These are phyloP conservation scores for Cytospora piceicola DNA, from an alignment of 2,329 filamentous ascomycete genomes.

Conservation along the genomic window DNA sequence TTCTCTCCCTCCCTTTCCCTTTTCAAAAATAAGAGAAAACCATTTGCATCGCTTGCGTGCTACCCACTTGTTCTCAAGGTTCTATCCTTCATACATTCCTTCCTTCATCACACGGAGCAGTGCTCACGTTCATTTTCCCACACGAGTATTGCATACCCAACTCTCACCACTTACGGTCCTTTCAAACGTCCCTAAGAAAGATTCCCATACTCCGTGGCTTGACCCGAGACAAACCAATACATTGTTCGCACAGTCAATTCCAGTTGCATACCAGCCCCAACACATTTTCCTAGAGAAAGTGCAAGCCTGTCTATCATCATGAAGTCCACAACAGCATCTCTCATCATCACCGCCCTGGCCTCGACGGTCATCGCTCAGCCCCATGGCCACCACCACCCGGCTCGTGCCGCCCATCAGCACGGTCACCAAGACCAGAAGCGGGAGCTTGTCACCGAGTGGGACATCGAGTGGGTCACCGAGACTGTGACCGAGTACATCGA, in stretches of 20 bases:
- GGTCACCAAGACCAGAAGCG: slow-evolving; percentile 47
- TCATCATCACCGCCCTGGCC: slow-evolving; percentile 47
- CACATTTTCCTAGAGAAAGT: slow-evolving; percentile 18
- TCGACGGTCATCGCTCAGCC: slow-evolving; percentile 56
- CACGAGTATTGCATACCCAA: slow-evolving; percentile 1
- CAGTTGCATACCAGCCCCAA: slow-evolving; percentile 25
- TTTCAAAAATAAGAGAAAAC: slow-evolving; percentile 12
- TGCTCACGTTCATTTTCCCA: slow-evolving; percentile 28
- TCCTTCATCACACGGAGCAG: slow-evolving; percentile 29
- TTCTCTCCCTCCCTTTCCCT: not conserved
- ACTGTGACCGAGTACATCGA: slow-evolving; percentile 55
- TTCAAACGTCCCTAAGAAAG: slow-evolving; percentile 15
- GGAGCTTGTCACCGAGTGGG: slow-evolving; percentile 50
- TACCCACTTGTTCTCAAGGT: slow-evolving; percentile 14
- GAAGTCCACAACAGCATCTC: slow-evolving; percentile 46
- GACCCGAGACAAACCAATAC: slow-evolving; percentile 17
- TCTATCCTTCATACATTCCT: slow-evolving; percentile 25
- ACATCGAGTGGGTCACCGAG: slow-evolving; percentile 55
- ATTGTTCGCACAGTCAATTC: slow-evolving; percentile 16
- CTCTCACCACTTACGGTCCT: slow-evolving; percentile 18
- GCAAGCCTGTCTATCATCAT: slow-evolving; percentile 40
- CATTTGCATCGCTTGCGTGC: slow-evolving; percentile 19
- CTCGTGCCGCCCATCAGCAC: slow-evolving; percentile 40
- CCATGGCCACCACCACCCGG: slow-evolving; percentile 44
- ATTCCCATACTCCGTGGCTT: slow-evolving; percentile 12